A percentile compares a stretch with the other conserved stretches of the same genome.
Conservation (phyloP, 257 asterid genomes). For the Rubia yunnanensis region DNA sequence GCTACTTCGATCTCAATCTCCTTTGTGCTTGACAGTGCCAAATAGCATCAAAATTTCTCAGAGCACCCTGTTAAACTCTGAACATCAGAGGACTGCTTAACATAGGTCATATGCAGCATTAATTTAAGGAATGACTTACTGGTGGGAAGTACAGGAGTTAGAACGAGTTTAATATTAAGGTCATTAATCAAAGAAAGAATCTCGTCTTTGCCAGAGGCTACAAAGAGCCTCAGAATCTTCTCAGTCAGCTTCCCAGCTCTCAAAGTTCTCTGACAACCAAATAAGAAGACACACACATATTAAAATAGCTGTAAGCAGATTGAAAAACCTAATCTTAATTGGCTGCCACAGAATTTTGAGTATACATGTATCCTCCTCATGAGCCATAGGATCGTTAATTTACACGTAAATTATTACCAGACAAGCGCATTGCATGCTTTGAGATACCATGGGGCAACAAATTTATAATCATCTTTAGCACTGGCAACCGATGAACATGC, state of each 20-base stretch:
- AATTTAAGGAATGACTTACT: conserved; percentile 23
- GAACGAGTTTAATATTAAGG: conserved; percentile 56
- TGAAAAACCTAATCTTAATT: not conserved
- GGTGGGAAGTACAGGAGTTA: conserved; percentile 36
- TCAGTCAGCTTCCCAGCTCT: conserved; percentile 91
- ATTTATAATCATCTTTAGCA: not conserved
- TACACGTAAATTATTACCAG: not conserved
- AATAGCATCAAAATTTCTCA: conserved; percentile 44
- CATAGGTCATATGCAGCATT: conserved; percentile 3
- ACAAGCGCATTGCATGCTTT: not conserved
- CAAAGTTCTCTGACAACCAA: conserved; percentile 58
- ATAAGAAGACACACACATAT: not conserved
- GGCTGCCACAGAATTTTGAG: not conserved
- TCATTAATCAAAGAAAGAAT: conserved; percentile 52
- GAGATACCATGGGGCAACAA: not conserved
- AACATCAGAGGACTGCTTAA: conserved; percentile 15
- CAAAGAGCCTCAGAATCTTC: conserved; percentile 70
- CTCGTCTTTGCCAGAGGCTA: conserved; percentile 87
- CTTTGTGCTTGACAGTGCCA: conserved; percentile 3
- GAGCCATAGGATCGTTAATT: not conserved
- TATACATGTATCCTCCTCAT: not conserved
- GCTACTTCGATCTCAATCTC: not conserved
- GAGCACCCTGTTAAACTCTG: conserved; percentile 60
- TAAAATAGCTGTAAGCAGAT: not conserved
- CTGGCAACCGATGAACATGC: not conserved